phyloP scores from a whole-genome alignment of 495 filamentous ascomycete genomes.

The Arthonia radiata region DNA sequence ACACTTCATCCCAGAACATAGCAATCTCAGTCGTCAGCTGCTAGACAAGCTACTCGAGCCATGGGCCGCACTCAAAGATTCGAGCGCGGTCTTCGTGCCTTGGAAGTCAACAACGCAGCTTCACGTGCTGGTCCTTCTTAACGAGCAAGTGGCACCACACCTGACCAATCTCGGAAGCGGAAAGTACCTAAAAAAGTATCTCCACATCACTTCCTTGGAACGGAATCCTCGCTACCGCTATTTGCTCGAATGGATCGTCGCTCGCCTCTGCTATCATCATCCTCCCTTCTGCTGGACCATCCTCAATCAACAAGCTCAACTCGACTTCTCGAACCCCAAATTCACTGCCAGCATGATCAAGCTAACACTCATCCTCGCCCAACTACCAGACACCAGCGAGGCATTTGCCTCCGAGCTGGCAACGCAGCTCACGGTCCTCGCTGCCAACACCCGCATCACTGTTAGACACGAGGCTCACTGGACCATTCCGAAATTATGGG shows the following conservation, averaged over 20 bases:
- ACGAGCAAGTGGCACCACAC: slow-evolving; percentile 6
- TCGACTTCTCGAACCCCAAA: slow-evolving; percentile 15
- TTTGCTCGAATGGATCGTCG: slow-evolving; percentile 20
- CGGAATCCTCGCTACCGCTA: slow-evolving; percentile 19
- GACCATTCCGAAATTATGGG: slow-evolving; percentile 12
- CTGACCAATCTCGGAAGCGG: slow-evolving; percentile 1
- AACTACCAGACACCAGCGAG: slow-evolving; percentile 8
- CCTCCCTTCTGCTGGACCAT: slow-evolving; percentile 5
- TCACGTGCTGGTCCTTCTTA: slow-evolving; percentile 17
- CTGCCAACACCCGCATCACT: slow-evolving; percentile 13
- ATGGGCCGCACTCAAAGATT: not conserved
- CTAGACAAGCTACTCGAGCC: slow-evolving; percentile 16
- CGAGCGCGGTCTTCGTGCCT: not conserved
- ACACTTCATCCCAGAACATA: slow-evolving; percentile 13
- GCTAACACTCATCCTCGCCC: slow-evolving; percentile 14
- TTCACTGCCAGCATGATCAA: slow-evolving; percentile 17
- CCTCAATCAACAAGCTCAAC: slow-evolving; percentile 4
- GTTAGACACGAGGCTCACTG: slow-evolving; percentile 21
- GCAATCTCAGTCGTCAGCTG: slow-evolving; percentile 16
- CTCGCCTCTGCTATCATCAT: slow-evolving; percentile 12
- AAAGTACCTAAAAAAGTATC: slow-evolving; percentile 9
- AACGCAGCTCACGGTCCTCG: slow-evolving; percentile 11
- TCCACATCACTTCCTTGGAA: slow-evolving; percentile 15
- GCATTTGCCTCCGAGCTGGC: slow-evolving; percentile 10
- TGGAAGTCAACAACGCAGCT: slow-evolving; percentile 12